Percentiles rank a stretch among this genome's conserved stretches.
phyloP scores from a whole-genome alignment of 305 asterid species.

The Nicotiana rustica region DNA sequence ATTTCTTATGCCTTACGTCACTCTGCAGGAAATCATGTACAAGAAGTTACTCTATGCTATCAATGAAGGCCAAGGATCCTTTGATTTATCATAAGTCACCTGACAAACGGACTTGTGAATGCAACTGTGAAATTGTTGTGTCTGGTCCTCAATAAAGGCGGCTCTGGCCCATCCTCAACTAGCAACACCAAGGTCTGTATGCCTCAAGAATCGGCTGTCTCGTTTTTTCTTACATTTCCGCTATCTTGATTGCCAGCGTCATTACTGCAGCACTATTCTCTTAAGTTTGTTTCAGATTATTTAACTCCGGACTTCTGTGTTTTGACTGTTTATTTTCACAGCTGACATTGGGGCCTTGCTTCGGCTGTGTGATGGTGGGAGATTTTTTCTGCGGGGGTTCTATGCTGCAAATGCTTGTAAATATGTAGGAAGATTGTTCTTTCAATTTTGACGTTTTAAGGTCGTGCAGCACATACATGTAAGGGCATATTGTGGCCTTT shows the following conservation, averaged over 20 bases:
- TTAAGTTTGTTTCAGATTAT: not conserved
- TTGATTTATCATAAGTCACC: slow-evolving; percentile 82
- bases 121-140: slow-evolving; percentile 44
- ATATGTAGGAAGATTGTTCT: slow-evolving; percentile 51
- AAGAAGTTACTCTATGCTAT: slow-evolving; percentile 92
- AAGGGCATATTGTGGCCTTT: slow-evolving; percentile 29
- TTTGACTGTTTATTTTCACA: not conserved
- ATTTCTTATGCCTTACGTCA: not conserved
- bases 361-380: slow-evolving; percentile 3
- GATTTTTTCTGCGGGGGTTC: not conserved
- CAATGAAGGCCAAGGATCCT: slow-evolving; percentile 97
- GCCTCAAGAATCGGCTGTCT: not conserved
- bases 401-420: slow-evolving; percentile 48
- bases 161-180: slow-evolving; percentile 27
- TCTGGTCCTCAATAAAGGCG: slow-evolving; percentile 46
- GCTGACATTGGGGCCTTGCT: slow-evolving; percentile 16
- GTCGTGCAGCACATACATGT: slow-evolving; percentile 29
- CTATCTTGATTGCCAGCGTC: not conserved
- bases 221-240: not conserved
- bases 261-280: not conserved
- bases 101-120: slow-evolving; percentile 41
- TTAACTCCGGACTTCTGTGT: not conserved
- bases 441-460: slow-evolving; percentile 31
- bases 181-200: slow-evolving; percentile 31
- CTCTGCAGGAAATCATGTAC: slow-evolving; percentile 83